phyloP scores from a whole-genome alignment of 1,284 basidiomycete species.

The Cryptococcus wingfieldii region DNA sequence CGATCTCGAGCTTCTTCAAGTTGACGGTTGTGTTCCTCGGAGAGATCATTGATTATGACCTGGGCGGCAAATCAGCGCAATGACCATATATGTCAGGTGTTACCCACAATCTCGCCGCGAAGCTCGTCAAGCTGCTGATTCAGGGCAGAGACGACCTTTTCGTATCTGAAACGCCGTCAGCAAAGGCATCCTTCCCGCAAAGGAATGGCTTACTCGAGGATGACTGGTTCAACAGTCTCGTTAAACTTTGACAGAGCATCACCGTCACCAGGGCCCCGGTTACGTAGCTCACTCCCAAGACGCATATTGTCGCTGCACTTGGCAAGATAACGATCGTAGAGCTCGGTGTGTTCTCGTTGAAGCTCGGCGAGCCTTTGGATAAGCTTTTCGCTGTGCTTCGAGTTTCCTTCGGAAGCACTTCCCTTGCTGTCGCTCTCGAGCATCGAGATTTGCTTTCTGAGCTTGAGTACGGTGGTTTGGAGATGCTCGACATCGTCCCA shows the following conservation, averaged over 20 bases:
- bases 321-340: constrained; percentile 41
- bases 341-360: constrained; percentile 44
- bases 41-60: constrained; percentile 64
- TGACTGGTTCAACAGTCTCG: constrained; percentile 94
- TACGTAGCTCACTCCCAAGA: constrained; percentile 40
- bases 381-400: constrained; percentile 78
- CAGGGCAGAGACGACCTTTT: constrained; percentile 92
- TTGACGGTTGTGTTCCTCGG: constrained; percentile 83
- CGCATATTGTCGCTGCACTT: constrained; percentile 46
- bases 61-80: constrained; percentile 3
- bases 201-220: constrained; percentile 62
- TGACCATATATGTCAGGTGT: background rate
- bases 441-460: constrained; percentile 77
- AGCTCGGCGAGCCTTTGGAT: constrained; percentile 53
- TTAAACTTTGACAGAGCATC: constrained; percentile 76
- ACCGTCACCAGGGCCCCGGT: constrained; percentile 53
- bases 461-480: constrained; percentile 73
- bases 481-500: constrained; percentile 99
- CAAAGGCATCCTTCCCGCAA: background rate
- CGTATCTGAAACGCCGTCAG: constrained; percentile 56
- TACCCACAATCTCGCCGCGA: constrained; percentile 66
- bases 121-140: constrained; percentile 83
- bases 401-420: constrained; percentile 70
- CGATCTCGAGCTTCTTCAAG: constrained; percentile 62
- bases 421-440: constrained; percentile 55